A percentile compares a stretch with the other conserved stretches of the same genome.
These are phyloP conservation scores for Kwoniella mangroviensis DNA, from an alignment of 768 basidiomycete genomes.

Conservation along the genomic window DNA sequence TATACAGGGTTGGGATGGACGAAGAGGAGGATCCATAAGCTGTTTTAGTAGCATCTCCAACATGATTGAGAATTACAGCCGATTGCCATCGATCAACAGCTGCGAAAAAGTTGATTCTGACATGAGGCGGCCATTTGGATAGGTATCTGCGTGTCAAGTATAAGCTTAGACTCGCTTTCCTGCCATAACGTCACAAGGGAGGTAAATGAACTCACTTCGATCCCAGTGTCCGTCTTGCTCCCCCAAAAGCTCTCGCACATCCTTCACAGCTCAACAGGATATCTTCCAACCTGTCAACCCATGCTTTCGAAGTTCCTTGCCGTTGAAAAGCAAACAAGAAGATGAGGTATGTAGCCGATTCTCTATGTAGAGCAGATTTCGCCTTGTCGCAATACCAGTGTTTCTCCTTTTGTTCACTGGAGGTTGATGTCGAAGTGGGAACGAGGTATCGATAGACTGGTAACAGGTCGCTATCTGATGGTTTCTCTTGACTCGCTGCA, in stretches of 20 bases:
- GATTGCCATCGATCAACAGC: constrained; percentile 73
- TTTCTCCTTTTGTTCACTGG: constrained; percentile 4
- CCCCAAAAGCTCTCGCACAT: constrained; percentile 72
- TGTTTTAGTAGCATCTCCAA: constrained; percentile 57
- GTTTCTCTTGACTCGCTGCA: constrained; percentile 37
- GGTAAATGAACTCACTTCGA: constrained; percentile 66
- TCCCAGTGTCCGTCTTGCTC: constrained; percentile 68
- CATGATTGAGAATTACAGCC: constrained; percentile 62
- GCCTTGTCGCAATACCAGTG: constrained; percentile 86
- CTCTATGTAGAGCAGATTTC: constrained; percentile 62
- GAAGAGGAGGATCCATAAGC: constrained; percentile 55
- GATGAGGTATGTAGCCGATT: constrained; percentile 78
- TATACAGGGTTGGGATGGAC: constrained; percentile 18
- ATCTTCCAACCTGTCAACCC: constrained; percentile 66
- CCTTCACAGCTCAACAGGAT: constrained; percentile 70
- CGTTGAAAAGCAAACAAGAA: constrained; percentile 75
- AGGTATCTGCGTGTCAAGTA: constrained; percentile 67
- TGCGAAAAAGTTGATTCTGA: constrained; percentile 66
- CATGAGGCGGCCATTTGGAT: constrained; percentile 65
- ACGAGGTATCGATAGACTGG: constrained; percentile 46
- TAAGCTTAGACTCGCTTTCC: constrained; percentile 15
- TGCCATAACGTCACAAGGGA: not conserved
- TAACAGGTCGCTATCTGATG: constrained; percentile 42
- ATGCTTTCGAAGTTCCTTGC: constrained; percentile 65
- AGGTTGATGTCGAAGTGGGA: constrained; percentile 16